Base-by-base conservation (phyloP, 805 yeast genomes). In the Yarrowia keelungensis region DNA sequence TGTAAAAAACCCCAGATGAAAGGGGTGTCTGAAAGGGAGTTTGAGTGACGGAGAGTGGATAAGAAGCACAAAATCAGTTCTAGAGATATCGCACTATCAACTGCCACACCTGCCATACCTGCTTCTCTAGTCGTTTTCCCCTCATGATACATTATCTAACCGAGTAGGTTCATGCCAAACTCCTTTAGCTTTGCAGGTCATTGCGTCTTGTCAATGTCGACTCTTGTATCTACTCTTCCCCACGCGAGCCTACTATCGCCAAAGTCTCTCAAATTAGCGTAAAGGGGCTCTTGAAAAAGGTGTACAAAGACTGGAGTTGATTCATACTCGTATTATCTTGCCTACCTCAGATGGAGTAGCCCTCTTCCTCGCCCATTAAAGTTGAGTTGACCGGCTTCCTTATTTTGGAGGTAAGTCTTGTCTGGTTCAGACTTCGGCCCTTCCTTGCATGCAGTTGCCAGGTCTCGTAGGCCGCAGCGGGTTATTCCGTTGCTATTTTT, bases 371-470 rank as follows among this genome's bases (percentile, higher is more conserved):
- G 43, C 15, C 14, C 43, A 41, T 10, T 42, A 42, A 19, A n/a
- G 46, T 42, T 42, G 46, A 3, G 46, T n/a, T 8, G 10, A 10
- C 26, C 26, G 47, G 26, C 47, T 9, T 45, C 47, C 14, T 10
- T 45, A 45, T 45, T 45, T 16, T 45, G 26, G 10, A 45, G 47
- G 26, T 9, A 45, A 45, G 47, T 45, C 47, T 45, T 45, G 47
- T 32, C 19, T 49, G 8, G 54, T 9, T 46, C 15, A 16, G 53
- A 47, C 54, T 49, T 26, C 19, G 38, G 54, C 22, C 53, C 53
- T 10, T 26, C 53, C 38, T 47, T 47, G 53, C 54, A 49, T 49
- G 54, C 54, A 49, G 39, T 49, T 49, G 54, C 54, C 54, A 22
- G 26, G 58, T 51, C 42, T 36, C 32, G 22, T 11, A 36, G 42